phyloP scores from a whole-genome alignment of 345 rosid genomes.

The Eucalyptus pauciflora region DNA sequence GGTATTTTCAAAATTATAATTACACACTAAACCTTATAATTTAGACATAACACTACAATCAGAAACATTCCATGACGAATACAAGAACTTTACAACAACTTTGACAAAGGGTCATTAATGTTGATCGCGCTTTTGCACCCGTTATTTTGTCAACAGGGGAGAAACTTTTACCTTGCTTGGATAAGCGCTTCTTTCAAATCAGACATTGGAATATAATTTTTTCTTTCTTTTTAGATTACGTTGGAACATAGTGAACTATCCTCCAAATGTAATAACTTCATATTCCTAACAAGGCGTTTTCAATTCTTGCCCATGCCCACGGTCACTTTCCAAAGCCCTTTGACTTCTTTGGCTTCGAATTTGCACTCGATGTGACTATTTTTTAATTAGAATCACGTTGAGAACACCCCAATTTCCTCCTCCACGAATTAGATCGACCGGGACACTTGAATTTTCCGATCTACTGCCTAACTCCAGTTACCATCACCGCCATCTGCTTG shows the following conservation, averaged over 20 bases:
- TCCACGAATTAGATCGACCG: background rate
- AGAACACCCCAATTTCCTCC: background rate
- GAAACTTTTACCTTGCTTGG: background rate
- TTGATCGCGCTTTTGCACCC: background rate
- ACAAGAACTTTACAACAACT: background rate
- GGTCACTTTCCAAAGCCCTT: background rate
- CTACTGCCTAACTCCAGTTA: background rate
- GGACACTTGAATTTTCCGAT: background rate
- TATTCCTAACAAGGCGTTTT: accelerated
- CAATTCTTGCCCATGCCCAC: accelerated
- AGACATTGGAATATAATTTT: background rate
- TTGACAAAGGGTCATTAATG: background rate
- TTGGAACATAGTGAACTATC: background rate
- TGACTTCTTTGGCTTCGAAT: background rate
- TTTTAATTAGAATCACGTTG: background rate
- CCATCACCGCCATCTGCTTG: background rate
- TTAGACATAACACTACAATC: background rate
- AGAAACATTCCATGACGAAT: background rate
- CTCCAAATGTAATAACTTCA: background rate
- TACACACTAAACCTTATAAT: accelerated
- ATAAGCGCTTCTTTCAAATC: background rate
- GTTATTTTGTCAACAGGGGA: background rate
- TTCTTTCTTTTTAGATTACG: too few relatives aligned
- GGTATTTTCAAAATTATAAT: background rate
- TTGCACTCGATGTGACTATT: background rate